Evolutionary conservation across 2,329 filamentous ascomycete genomes (phyloP), one percentile per base, ranked within the genome.

Genomic region (Zalaria sp.): DNA sequence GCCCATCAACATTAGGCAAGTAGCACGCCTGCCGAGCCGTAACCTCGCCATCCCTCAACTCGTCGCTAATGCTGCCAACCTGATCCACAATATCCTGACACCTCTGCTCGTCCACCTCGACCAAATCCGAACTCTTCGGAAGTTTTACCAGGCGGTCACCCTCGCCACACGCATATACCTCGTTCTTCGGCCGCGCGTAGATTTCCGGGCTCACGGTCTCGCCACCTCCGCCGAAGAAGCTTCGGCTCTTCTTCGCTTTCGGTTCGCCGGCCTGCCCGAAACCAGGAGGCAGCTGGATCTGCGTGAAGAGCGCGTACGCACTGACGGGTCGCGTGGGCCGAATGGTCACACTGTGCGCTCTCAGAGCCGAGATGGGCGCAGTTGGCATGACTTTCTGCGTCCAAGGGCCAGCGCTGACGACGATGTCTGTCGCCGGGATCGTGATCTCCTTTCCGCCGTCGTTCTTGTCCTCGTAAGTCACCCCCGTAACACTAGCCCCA

Each of bases 151-250:
- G 60, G 2, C 73, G 72, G 57, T 98, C 91, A 25, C 86, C 85
- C 54, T 95, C 88, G 36, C 87, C 91, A 57, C 91, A 98, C 1
- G 86, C 88, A 59, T 98, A 98, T 7, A 94, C 81, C 57, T 94
- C 88, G 42, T 82, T 75, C 57, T 86, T 82, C 0, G 88, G 88
- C 3, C 91, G 74, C 1, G 91, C 83, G 58, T 98, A 98, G 47
- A 96, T 91, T 60, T 98, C 91, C 0, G 91, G 91, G 26, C 85
- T 79, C 8, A 86, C 85, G 11, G 73, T 73, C 27, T 77, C 69
- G 68, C 61, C 73, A 74, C 52, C 62, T 64, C 53, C 69, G 65
- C 63, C 65, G 67, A 56, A 72, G 67, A 45, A 65, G 70, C 54
- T 61, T 57, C 46, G 43, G 9, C 48, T 46, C 11, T 46, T 44